Evolutionary conservation across 148 eudicot species (phyloP).

Genomic region (Euryodendron excelsum): DNA sequence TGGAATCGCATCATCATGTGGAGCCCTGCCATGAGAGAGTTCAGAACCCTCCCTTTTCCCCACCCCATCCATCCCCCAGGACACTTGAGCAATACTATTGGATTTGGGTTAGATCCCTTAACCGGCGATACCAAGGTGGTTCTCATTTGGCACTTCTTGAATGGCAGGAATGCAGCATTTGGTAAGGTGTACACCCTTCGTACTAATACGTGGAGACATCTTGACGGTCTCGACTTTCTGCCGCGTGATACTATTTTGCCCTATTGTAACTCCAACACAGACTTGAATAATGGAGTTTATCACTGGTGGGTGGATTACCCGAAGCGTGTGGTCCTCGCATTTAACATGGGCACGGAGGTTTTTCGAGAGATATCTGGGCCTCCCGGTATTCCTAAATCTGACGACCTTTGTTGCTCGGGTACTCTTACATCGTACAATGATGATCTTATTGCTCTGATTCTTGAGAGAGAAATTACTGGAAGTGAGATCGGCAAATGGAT

Average conservation of each 20-base stretch:
- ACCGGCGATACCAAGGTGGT: neutral
- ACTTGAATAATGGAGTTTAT: neutral
- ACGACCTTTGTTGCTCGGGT: too few species aligned
- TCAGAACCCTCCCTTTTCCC: neutral
- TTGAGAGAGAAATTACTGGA: neutral
- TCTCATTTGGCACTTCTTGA: neutral
- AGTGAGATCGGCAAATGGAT: too few species aligned
- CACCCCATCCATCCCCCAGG: neutral
- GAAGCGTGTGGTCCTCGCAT: neutral
- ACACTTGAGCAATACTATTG: neutral
- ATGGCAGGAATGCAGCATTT: neutral
- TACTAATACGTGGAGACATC: conserved; percentile 11
- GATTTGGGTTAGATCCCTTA: neutral
- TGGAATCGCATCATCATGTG: neutral
- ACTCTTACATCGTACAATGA: too few species aligned
- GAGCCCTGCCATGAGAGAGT: conserved; percentile 12
- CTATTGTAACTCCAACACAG: neutral
- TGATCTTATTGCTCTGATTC: neutral
- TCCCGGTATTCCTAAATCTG: neutral
- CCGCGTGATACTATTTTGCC: too few species aligned
- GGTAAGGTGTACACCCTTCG: neutral
- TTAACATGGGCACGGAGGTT: conserved; percentile 6
- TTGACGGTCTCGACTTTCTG: neutral
- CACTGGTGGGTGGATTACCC: neutral
- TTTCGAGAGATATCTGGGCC: neutral